Base-by-base conservation (phyloP, 768 basidiomycete species). In the Boletus eberwhitei region DNA sequence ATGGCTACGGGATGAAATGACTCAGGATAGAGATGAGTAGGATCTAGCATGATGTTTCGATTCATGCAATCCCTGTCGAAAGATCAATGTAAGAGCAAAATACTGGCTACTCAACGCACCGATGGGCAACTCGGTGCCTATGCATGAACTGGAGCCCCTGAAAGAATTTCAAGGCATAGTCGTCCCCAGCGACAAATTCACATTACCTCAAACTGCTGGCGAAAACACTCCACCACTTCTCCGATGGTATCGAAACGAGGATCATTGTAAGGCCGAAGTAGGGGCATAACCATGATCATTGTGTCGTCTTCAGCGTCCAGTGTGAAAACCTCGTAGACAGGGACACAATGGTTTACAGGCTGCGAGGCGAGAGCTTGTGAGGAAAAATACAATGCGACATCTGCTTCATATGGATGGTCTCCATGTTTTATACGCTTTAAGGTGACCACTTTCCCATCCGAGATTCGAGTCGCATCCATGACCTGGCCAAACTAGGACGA, bases 141-240 rank as follows among this genome's bases (percentile, higher is more conserved):
- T 77, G 75, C 61, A 76, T 69, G 44, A 73, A 76, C 19, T 63
- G 59, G 0, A 76, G 45, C 2, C 72, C 72, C 73, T 74, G 19
- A 1, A 17, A n/a, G 21, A 17, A 0, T 2, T 41, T 49, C 19
- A 52, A 34, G 14, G 43, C 12, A 16, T 31, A 7, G 16, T 11
- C 4, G 7, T 11, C 1, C 22, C 48, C 3, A 22, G 14, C 7
- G n/a, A 50, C 1, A 13, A 5, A 17, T 7, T 19, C 13, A 17
- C 9, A 3, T 57, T 42, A 71, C 67, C 61, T 69, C 71, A 13
- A 72, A 70, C n/a, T 70, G 35, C 38, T 71, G 66, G 13, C 54
- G 54, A 5, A 70, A 60, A 17, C 64, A 72, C 2, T 69, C 66
- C 4, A 72, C 47, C 2, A 5, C 50, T 22, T 58, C 58, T 3